phyloP scores from a whole-genome alignment of 2,329 filamentous ascomycete species.

The Colletotrichum endophyticum region DNA sequence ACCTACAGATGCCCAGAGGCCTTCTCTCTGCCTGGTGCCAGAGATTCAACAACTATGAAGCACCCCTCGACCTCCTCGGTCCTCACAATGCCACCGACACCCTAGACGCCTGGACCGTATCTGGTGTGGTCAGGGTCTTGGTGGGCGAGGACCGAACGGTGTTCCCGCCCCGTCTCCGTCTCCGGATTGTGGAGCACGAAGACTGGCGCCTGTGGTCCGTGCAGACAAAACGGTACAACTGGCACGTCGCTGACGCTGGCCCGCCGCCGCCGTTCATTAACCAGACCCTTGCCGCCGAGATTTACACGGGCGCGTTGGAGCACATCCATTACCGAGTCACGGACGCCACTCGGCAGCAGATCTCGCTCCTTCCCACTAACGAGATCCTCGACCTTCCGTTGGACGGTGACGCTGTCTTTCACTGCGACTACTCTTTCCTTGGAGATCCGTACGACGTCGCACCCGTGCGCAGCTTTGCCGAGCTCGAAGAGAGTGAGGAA shows the following conservation, averaged over 20 bases:
- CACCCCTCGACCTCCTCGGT: background rate
- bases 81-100: background rate
- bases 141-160: background rate
- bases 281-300: background rate
- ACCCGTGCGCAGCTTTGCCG: background rate
- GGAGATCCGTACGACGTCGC: background rate
- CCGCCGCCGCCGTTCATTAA: background rate
- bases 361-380: background rate
- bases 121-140: background rate
- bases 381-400: constrained; percentile 2
- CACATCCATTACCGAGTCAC: background rate
- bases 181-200: background rate
- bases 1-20: background rate
- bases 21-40: background rate
- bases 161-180: background rate
- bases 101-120: background rate
- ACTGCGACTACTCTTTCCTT: background rate
- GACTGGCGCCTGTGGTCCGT: background rate
- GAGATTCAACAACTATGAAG: background rate
- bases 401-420: background rate
- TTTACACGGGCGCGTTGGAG: background rate
- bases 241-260: background rate
- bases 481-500: background rate
- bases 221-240: background rate
- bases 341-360: background rate